A percentile compares a stretch with the other conserved stretches of the same genome.
These are phyloP conservation scores for Fusarium ramigenum DNA, from an alignment of 2,329 filamentous ascomycete genomes.

Conservation along the genomic window DNA sequence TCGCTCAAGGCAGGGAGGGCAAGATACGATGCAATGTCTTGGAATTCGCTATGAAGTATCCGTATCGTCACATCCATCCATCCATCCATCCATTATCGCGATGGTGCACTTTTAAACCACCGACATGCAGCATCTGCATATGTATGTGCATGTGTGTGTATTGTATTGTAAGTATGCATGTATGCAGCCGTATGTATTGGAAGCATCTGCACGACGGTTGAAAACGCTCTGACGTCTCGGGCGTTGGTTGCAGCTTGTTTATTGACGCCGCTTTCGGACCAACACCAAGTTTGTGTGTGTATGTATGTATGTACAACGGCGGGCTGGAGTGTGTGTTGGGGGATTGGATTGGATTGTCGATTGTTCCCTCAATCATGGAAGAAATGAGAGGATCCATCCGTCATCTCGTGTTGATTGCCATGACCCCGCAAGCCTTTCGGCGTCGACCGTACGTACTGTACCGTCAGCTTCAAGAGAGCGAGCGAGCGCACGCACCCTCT, in stretches of 20 bases:
- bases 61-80: neutral
- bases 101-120: neutral
- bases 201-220: slow-evolving; percentile 29
- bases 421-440: slow-evolving; percentile 42
- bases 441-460: slow-evolving; percentile 36
- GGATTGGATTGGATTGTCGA: neutral
- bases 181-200: slow-evolving; percentile 2
- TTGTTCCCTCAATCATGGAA: slow-evolving; percentile 12
- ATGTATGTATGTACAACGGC: slow-evolving; percentile 1
- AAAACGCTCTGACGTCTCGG: slow-evolving; percentile 13
- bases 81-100: neutral
- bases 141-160: neutral
- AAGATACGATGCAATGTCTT: slow-evolving; percentile 7
- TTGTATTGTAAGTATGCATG: neutral
- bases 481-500: slow-evolving; percentile 15
- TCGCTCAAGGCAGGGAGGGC: slow-evolving; percentile 29
- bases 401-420: slow-evolving; percentile 45
- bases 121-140: neutral
- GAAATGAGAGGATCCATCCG: slow-evolving; percentile 45
- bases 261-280: slow-evolving; percentile 12
- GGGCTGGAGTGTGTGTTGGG: neutral
- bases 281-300: neutral
- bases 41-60: slow-evolving; percentile 1
- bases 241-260: neutral
- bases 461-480: slow-evolving; percentile 14